These are phyloP conservation scores for Rhizopogon vinicolor DNA, from an alignment of 768 basidiomycete species.

Conservation along the genomic window DNA sequence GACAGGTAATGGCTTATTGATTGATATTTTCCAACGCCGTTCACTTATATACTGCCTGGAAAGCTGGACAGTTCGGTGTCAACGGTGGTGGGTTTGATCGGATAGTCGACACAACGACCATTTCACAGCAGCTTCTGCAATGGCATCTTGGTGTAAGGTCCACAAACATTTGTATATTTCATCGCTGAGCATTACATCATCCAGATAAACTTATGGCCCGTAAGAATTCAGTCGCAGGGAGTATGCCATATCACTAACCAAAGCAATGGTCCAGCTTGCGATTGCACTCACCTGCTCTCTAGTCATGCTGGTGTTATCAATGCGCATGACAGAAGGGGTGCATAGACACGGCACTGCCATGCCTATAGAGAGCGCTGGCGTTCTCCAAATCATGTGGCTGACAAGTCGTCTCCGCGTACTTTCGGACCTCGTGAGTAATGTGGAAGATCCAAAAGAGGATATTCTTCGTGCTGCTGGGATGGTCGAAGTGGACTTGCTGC, in stretches of 20 bases:
- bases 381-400: slow-evolving; percentile 12
- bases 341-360: background rate
- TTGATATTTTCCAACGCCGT: background rate
- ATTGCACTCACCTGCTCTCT: slow-evolving; percentile 7
- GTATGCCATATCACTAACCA: background rate
- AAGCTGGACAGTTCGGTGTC: slow-evolving; percentile 10
- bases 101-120: background rate
- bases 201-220: slow-evolving; percentile 13
- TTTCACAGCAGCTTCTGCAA: slow-evolving; percentile 3
- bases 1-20: slow-evolving; percentile 3
- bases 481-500: slow-evolving; percentile 2
- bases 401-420: slow-evolving; percentile 3
- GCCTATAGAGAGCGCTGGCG: slow-evolving; percentile 2
- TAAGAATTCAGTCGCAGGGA: background rate
- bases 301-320: background rate
- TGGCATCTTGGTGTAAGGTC: slow-evolving; percentile 12
- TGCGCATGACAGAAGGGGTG: background rate
- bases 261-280: background rate
- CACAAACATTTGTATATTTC: background rate
- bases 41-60: background rate
- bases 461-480: slow-evolving; percentile 6
- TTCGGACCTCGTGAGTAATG: background rate
- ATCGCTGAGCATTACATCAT: background rate
- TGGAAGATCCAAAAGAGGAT: background rate
- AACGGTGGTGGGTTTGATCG: slow-evolving; percentile 7